Conservation (phyloP, 768 basidiomycete genomes). For the Leucocoprinus leucothites region DNA sequence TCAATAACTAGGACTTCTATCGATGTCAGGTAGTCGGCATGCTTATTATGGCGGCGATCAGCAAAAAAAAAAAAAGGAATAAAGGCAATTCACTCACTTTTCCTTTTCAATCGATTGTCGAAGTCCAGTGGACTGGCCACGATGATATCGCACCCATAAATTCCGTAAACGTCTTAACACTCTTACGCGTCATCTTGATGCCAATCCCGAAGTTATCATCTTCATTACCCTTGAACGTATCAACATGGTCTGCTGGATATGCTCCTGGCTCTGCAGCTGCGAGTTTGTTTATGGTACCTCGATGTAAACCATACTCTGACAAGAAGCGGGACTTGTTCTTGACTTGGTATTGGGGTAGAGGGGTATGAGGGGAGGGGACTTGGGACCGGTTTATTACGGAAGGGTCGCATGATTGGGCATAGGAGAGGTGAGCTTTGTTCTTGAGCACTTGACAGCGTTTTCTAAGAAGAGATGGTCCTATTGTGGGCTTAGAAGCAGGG, state of each 20-base stretch:
- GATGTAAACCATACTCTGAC: constrained; percentile 79
- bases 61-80: no score
- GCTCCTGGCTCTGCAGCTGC: constrained; percentile 66
- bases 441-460: constrained; percentile 87
- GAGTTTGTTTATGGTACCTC: constrained; percentile 78
- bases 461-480: constrained; percentile 36
- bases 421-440: constrained; percentile 99
- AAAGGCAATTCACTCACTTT: no score
- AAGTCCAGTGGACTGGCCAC: constrained; percentile 92
- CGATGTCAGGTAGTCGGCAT: constrained; percentile 87
- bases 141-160: constrained; percentile 92
- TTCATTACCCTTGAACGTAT: constrained; percentile 93
- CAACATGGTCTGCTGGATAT: constrained; percentile 87
- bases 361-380: constrained; percentile 72
- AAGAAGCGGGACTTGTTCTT: constrained; percentile 86
- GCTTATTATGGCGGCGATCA: no score
- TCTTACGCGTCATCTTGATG: constrained; percentile 89
- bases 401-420: constrained; percentile 85
- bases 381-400: constrained; percentile 81
- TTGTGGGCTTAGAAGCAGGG: background rate
- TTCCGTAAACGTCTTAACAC: constrained; percentile 85
- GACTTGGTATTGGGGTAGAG: constrained; percentile 70
- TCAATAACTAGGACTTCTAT: constrained; percentile 91
- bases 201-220: constrained; percentile 95
- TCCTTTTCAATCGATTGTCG: constrained; percentile 93